Evolutionary conservation across 768 basidiomycete genomes (phyloP), one percentile per base, ranked within the genome.

Genomic region (Lactifluus hygrophoroides): DNA sequence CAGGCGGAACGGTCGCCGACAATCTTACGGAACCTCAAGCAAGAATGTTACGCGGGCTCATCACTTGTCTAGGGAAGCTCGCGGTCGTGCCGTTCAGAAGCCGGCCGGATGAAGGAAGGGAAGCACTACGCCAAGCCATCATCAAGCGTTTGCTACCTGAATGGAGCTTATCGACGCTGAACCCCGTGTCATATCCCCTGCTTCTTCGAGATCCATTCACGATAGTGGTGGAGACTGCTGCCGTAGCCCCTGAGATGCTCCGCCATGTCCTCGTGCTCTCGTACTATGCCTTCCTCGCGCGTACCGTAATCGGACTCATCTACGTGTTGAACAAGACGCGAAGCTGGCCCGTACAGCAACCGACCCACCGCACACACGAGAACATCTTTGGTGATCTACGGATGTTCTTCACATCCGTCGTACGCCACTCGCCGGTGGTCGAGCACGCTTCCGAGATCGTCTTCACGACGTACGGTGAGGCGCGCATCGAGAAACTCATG

Each of bases 121-220:
- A 89, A 57, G 84, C 84, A 3, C 79, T 92, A 52, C 80, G 85
- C 40, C 90, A 90, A 61, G 88, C 88, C 0, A 86, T 96, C 65
- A 85, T 95, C 72, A 94, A 94, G 65, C 81, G 94, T 17, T 73
- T 96, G 25, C 69, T 95, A 34, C 92, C 94, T 0, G 93, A 95
- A 71, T 94, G 92, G 91, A 93, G 88, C 65, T 80, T 88, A 38
- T 85, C 89, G 25, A 87, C 90, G 1, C 76, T 92, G 57, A 88
- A 85, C 4, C 85, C 89, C 2, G 86, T 90, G 62, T 86, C 90
- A 0, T 86, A 86, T 54, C 94, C 94, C 1, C 74, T 97, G 0
- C 82, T 98, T 14, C 81, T 91, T 3, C 81, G 94, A 19, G 92
- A 96, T 69, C 94, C 96, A 0, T 85, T 97, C 65, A 86, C 88